These are phyloP conservation scores for Lanmaoa rubissima DNA, from an alignment of 768 basidiomycete species.

Conservation along the genomic window DNA sequence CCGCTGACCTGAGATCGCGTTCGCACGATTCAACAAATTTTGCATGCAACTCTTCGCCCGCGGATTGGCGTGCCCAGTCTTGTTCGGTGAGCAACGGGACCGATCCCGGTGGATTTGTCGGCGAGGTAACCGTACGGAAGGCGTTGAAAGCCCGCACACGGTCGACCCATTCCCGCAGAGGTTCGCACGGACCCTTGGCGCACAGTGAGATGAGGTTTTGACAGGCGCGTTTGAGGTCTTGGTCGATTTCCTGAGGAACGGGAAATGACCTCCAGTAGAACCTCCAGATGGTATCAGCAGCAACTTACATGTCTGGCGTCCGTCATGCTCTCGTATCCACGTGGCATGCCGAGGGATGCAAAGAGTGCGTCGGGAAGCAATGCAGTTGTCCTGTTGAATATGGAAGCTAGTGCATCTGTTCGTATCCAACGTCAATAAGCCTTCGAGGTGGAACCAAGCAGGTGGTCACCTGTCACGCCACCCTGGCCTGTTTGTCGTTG, in stretches of 20 bases:
- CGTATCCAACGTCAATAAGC: constrained; percentile 2
- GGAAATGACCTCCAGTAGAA: background rate
- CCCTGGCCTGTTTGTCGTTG: constrained; percentile 44
- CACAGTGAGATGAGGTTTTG: constrained; percentile 76
- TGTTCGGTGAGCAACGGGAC: constrained; percentile 36
- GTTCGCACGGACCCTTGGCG: constrained; percentile 52
- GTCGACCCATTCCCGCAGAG: constrained; percentile 64
- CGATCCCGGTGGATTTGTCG: constrained; percentile 17
- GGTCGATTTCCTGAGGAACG: constrained; percentile 73
- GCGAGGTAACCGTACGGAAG: constrained; percentile 18
- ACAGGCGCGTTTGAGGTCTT: constrained; percentile 79
- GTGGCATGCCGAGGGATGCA: constrained; percentile 64
- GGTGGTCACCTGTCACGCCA: constrained; percentile 56
- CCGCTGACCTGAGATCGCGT: constrained; percentile 51
- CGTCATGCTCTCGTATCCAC: constrained; percentile 57
- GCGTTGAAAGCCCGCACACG: constrained; percentile 39
- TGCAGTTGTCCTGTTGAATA: constrained; percentile 33
- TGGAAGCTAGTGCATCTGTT: constrained; percentile 32
- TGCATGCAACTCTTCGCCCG: constrained; percentile 48
- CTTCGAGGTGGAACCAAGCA: background rate
- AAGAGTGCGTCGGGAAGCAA: constrained; percentile 68
- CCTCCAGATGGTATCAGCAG: background rate
- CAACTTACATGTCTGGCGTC: constrained; percentile 69
- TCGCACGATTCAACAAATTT: constrained; percentile 56
- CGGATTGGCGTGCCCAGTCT: constrained; percentile 50